Percentiles rank a stretch among this genome's conserved stretches.
phyloP scores from a whole-genome alignment of 148 eudicot species.

The Amaranthus palmeri region DNA sequence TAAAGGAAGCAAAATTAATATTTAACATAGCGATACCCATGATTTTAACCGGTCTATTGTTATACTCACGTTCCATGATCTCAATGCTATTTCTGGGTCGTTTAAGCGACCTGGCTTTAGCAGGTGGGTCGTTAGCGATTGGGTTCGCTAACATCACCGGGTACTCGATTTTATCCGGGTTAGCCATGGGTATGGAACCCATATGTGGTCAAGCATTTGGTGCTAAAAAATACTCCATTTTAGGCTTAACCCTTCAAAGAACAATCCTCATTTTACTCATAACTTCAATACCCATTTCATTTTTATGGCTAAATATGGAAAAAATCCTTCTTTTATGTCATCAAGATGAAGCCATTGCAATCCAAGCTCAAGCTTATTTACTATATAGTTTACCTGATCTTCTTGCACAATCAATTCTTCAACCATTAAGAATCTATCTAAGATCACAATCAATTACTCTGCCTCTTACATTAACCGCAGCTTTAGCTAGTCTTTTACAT shows the following conservation, averaged over 20 bases:
- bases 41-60: conserved; percentile 38
- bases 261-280: conserved; percentile 40
- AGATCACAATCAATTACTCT: conserved; percentile 49
- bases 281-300: conserved; percentile 39
- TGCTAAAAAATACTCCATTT: conserved; percentile 28
- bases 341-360: conserved; percentile 40
- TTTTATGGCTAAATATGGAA: conserved; percentile 50
- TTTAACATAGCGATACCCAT: conserved; percentile 38
- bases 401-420: conserved; percentile 39
- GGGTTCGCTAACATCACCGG: conserved; percentile 58
- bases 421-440: conserved; percentile 53
- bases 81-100: conserved; percentile 49
- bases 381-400: conserved; percentile 48
- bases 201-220: conserved; percentile 67
- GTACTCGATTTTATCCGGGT: conserved; percentile 46
- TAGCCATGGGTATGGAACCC: conserved; percentile 70
- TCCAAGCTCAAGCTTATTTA: conserved; percentile 38
- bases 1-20: conserved; percentile 30
- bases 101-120: conserved; percentile 51
- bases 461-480: conserved; percentile 43
- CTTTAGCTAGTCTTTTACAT: conserved; percentile 38
- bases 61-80: conserved; percentile 51
- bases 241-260: conserved; percentile 39
- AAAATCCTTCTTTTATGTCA: conserved; percentile 33
- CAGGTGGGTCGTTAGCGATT: conserved; percentile 57